phyloP scores from a whole-genome alignment of 2,329 filamentous ascomycete genomes.

The Claviceps humidiphila region DNA sequence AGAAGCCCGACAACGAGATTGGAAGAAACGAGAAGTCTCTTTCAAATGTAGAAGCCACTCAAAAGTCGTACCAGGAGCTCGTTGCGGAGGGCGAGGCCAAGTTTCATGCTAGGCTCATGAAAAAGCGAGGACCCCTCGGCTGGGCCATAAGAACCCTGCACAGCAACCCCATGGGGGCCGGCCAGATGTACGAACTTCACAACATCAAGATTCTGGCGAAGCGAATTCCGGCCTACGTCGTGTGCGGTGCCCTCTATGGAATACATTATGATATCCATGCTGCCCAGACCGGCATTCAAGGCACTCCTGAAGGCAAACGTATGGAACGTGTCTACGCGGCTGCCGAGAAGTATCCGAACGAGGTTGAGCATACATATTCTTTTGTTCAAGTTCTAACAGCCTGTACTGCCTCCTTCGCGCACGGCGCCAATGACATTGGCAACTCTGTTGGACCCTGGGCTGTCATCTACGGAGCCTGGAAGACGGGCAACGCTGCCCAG shows the following conservation, averaged over 20 bases:
- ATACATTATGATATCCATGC: conserved; percentile 68
- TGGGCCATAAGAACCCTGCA: conserved; percentile 72
- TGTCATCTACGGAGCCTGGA: conserved; percentile 54
- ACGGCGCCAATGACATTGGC: conserved; percentile 66
- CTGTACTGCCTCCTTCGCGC: conserved; percentile 59
- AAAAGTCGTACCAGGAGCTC: conserved; percentile 47
- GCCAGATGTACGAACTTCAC: conserved; percentile 59
- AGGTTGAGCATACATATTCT: conserved; percentile 57
- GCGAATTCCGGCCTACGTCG: conserved; percentile 55
- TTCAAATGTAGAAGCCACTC: conserved; percentile 29
- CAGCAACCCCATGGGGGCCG: conserved; percentile 58
- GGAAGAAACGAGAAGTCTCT: conserved; percentile 10
- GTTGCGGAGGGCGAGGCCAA: conserved; percentile 42
- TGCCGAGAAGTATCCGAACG: conserved; percentile 54
- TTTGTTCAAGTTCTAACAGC: conserved; percentile 55
- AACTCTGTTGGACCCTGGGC: conserved; percentile 60
- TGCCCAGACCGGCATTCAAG: conserved; percentile 9
- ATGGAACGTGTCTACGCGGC: conserved; percentile 45
- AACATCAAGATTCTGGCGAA: conserved; percentile 53
- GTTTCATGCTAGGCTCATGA: conserved; percentile 49
- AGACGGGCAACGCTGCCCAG: conserved; percentile 44
- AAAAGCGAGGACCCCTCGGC: conserved; percentile 53
- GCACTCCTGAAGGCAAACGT: conserved; percentile 11
- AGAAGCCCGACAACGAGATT: conserved; percentile 20
- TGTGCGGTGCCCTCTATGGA: conserved; percentile 55